phyloP scores from a whole-genome alignment of 306 rosid genomes.

The Cicer bijugum region DNA sequence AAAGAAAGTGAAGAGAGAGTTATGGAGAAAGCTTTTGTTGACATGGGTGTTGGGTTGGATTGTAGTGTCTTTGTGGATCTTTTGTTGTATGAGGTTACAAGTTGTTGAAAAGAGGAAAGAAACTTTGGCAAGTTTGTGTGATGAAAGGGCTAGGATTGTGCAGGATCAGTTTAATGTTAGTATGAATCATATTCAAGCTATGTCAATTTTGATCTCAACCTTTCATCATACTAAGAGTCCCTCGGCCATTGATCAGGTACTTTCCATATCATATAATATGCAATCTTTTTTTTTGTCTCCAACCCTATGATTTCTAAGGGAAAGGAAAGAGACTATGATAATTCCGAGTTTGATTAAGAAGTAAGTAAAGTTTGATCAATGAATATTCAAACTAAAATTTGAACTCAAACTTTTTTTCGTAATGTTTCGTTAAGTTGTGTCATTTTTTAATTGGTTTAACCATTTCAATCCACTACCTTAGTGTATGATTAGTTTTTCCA shows the following conservation, averaged over 20 bases:
- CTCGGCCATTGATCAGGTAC: slow-evolving; percentile 94
- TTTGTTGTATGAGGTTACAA: slow-evolving; percentile 62
- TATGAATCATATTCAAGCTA: slow-evolving; percentile 96
- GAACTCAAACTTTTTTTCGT: no score
- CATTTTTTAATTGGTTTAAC: no score
- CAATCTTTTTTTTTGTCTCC: neutral
- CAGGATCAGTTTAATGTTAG: slow-evolving; percentile 98
- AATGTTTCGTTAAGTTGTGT: no score
- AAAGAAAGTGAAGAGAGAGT: slow-evolving; percentile 51
- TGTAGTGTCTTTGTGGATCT: slow-evolving; percentile 63
- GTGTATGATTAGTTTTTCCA: no score
- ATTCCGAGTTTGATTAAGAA: no score
- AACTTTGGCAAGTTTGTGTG: slow-evolving; percentile 88
- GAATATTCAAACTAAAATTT: no score
- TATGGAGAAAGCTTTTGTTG: slow-evolving; percentile 66
- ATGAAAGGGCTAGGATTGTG: slow-evolving; percentile 93
- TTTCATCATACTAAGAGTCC: slow-evolving; percentile 87
- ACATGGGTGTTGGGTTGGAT: slow-evolving; percentile 69
- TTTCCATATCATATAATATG: neutral
- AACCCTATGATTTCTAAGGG: neutral
- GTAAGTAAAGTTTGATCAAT: no score
- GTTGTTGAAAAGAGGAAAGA: slow-evolving; percentile 89
- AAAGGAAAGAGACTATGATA: no score
- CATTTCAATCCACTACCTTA: no score
- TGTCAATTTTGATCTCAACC: slow-evolving; percentile 91